These are phyloP conservation scores for Coniella lustricola DNA, from an alignment of 2,329 filamentous ascomycete species.

Conservation along the genomic window DNA sequence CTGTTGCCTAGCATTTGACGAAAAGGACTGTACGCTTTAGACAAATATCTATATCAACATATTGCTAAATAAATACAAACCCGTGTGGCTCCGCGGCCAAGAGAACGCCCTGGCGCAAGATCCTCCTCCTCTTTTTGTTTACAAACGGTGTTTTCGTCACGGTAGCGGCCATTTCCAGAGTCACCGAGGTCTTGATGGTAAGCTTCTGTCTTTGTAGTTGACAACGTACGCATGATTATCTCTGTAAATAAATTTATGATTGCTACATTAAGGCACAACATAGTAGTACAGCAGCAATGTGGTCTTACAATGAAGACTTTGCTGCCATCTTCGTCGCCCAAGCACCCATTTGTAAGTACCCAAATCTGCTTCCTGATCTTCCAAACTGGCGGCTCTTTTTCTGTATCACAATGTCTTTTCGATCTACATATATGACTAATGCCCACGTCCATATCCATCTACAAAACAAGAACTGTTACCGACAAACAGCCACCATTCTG, in stretches of 20 bases:
- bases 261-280: too few relatives aligned
- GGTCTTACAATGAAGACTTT: constrained; percentile 33
- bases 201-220: constrained; percentile 1
- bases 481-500: neutral
- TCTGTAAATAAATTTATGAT: too few relatives aligned
- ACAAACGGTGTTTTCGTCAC: constrained; percentile 28
- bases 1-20: too few relatives aligned
- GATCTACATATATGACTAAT: too few relatives aligned
- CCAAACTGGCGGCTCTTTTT: too few relatives aligned
- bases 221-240: too few relatives aligned
- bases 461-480: neutral
- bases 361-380: too few relatives aligned
- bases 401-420: too few relatives aligned
- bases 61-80: too few relatives aligned
- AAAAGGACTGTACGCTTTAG: too few relatives aligned
- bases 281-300: constrained; percentile 23
- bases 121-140: constrained; percentile 27
- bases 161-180: constrained; percentile 22
- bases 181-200: constrained; percentile 26
- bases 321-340: constrained; percentile 31
- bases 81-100: constrained; percentile 24
- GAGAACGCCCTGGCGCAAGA: constrained; percentile 23
- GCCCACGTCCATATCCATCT: too few relatives aligned
- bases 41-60: too few relatives aligned
- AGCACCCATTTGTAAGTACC: constrained; percentile 23